Evolutionary conservation across 306 rosid genomes (phyloP), one percentile per base, ranked within the genome.

Genomic region (Casuarina equisetifolia): DNA sequence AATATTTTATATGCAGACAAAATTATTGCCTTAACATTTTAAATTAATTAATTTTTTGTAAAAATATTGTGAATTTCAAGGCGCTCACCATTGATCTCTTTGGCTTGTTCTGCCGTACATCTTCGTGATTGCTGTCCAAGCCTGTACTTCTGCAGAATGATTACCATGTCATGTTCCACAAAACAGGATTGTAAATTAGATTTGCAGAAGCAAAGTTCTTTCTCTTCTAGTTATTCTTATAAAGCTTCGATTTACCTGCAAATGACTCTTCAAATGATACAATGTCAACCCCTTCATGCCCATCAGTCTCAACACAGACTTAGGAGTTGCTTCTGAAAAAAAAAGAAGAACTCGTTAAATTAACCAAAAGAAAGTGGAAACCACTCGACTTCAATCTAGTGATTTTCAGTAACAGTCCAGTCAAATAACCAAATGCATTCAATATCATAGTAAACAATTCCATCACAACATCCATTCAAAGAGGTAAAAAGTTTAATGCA

Each of bases 261-360:
- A 95, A 86, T 95, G 97, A 74, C 99, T 95, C 91, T 95, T 95
- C 94, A 91, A 83, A 86, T 95, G 99, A 83, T 92, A 92, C 66
- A 95, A 78, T 78, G 99, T 95, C 88, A 95, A 87, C 42, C 99
- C 99, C 82, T 91, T 95, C 83, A 92, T 82, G 19, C 99, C 93
- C 99, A 95, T 95, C 78, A 91, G 74, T 84, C 97, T 92, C 86
- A 87, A 83, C 44, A 95, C 94, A 71, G 98, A 85, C 82, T 92
- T 95, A 19, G 99, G 99, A 82, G 98, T 92, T 38, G 99, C 99
- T 80, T 91, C 99, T 95, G 89, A 76, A 76, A 80, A 79, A 59
- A 55, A 63, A 76, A 32, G 11, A 10, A 35, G 4, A 35, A 7
- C 42, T 13, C n/a, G 4, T n/a, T 10, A 62, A 32, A 36, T 66